Evolutionary conservation across 1,139 yeast genomes (phyloP).

Genomic region (Protomyces pachydermus): DNA sequence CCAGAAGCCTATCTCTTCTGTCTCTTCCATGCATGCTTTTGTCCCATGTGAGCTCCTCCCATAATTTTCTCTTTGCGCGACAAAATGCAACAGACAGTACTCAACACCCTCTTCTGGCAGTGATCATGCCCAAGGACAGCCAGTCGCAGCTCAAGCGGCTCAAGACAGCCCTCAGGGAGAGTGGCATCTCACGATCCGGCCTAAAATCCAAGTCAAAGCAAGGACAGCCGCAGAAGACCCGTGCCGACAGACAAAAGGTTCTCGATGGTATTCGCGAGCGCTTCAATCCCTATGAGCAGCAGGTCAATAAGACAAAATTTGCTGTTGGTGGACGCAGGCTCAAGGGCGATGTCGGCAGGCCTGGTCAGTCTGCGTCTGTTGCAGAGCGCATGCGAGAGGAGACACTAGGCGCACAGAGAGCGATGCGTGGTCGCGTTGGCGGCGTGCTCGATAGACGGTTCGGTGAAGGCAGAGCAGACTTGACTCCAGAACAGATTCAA

Average conservation of each 20-base stretch:
- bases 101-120: too few relatives aligned
- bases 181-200: constrained; percentile 11
- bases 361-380: constrained; percentile 67
- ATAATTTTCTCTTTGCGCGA: neutral
- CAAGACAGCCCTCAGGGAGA: constrained; percentile 20
- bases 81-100: too few relatives aligned
- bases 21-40: too few relatives aligned
- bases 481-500: constrained; percentile 89
- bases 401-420: constrained; percentile 62
- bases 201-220: neutral
- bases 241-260: constrained; percentile 17
- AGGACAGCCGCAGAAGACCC: constrained; percentile 17
- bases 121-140: constrained; percentile 1
- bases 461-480: constrained; percentile 71
- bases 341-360: constrained; percentile 62
- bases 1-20: too few relatives aligned
- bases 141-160: constrained; percentile 24
- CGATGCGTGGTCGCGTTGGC: constrained; percentile 65
- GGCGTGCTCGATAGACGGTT: constrained; percentile 81
- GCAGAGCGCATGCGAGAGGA: constrained; percentile 66
- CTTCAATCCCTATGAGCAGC: constrained; percentile 84
- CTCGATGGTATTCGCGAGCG: constrained; percentile 65
- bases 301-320: constrained; percentile 63
- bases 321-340: constrained; percentile 56
- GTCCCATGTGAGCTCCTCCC: neutral